Conservation (phyloP, 768 basidiomycete genomes). For the Tricholoma bakamatsutake region DNA sequence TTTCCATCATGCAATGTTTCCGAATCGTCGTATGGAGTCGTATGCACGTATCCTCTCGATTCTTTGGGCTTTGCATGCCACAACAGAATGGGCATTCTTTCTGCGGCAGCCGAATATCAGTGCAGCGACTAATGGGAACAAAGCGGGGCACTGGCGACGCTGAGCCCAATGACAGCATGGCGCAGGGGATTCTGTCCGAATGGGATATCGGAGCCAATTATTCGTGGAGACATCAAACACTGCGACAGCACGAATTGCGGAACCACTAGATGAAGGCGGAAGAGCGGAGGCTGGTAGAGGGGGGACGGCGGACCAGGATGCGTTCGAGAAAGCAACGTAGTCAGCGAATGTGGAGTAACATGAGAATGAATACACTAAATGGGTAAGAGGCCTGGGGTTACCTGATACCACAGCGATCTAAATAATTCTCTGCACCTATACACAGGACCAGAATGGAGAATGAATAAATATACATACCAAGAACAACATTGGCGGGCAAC, state of each 20-base stretch:
- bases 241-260: too few relatives aligned
- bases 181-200: neutral
- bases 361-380: neutral
- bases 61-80: neutral
- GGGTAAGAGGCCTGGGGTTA: neutral
- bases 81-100: neutral
- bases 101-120: neutral
- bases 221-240: neutral
- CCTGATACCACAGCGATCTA: neutral
- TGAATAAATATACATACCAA: neutral
- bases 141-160: neutral
- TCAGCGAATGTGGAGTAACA: neutral
- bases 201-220: neutral
- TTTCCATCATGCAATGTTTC: neutral
- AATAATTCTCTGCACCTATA: neutral
- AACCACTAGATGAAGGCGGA: neutral
- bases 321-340: neutral
- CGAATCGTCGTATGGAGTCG: neutral
- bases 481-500: neutral
- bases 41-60: neutral
- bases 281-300: neutral
- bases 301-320: neutral
- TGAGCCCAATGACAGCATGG: neutral
- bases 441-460: too few relatives aligned
- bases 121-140: neutral